Percentiles rank a stretch among this genome's conserved stretches.
Conservation (phyloP, 345 rosid species). For the Linum lewisii region DNA sequence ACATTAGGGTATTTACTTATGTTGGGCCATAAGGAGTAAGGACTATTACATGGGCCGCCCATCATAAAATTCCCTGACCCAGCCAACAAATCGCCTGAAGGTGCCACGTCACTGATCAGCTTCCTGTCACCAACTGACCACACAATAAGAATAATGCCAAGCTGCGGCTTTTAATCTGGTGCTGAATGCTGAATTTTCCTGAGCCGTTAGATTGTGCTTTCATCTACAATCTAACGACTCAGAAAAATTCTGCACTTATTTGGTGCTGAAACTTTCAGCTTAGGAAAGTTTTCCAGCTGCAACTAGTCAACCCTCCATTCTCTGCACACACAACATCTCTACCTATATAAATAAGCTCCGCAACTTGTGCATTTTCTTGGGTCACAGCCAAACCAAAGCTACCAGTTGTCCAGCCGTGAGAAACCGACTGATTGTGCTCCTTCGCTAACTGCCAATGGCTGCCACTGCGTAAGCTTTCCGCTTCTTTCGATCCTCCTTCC, state of each 20-base stretch:
- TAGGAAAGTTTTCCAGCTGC: too few species aligned
- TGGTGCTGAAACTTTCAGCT: too few species aligned
- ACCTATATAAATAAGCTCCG: too few species aligned
- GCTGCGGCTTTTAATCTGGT: too few species aligned
- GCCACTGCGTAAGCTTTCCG: conserved; percentile 5
- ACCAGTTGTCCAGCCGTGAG: not conserved
- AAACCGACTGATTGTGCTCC: not conserved
- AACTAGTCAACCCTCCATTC: too few species aligned
- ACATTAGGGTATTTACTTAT: not conserved
- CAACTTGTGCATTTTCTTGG: too few species aligned
- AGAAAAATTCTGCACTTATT: too few species aligned
- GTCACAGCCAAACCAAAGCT: not conserved
- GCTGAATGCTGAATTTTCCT: too few species aligned
- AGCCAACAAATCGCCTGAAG: not conserved
- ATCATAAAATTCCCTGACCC: not conserved
- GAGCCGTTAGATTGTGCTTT: too few species aligned
- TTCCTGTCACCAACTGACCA: not conserved
- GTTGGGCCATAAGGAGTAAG: not conserved
- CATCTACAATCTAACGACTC: too few species aligned
- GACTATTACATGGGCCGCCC: not conserved
- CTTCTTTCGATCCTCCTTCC: not conserved
- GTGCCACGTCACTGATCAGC: not conserved
- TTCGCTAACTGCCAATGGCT: not conserved
- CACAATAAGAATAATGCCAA: not conserved
- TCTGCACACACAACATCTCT: too few species aligned